Evolutionary conservation across 2,329 filamentous ascomycete species (phyloP).

Genomic region (Xylariomycetidae sp.): DNA sequence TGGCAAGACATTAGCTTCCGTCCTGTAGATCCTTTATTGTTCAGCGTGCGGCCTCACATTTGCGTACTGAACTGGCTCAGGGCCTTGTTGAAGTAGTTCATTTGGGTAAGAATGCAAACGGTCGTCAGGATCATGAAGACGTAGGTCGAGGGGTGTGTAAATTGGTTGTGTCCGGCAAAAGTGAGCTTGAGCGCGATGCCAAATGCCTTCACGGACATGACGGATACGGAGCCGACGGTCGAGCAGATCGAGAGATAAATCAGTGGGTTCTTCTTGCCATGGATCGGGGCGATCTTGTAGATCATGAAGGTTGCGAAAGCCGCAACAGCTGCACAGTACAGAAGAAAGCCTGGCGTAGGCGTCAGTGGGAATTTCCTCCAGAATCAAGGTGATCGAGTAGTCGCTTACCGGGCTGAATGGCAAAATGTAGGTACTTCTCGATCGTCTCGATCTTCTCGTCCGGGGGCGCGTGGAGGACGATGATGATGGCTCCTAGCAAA

Average conservation of each 20-base stretch:
- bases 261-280: constrained; percentile 93
- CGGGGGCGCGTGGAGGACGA: constrained; percentile 92
- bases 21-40: not conserved
- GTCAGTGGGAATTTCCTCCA: constrained; percentile 13
- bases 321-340: constrained; percentile 76
- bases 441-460: constrained; percentile 88
- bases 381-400: not conserved
- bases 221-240: constrained; percentile 90
- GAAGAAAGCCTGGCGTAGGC: constrained; percentile 64
- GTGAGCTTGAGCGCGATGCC: constrained; percentile 96
- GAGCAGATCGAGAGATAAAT: constrained; percentile 98
- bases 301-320: constrained; percentile 92
- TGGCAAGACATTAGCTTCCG: constrained; percentile 33
- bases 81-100: constrained; percentile 99
- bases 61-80: constrained; percentile 94
- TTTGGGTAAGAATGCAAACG: constrained; percentile 95
- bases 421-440: constrained; percentile 85
- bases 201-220: constrained; percentile 99
- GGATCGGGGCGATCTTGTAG: constrained; percentile 80
- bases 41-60: constrained; percentile 60
- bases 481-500: constrained; percentile 91
- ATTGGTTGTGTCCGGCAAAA: constrained; percentile 88
- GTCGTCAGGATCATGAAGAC: constrained; percentile 90
- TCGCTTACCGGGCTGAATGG: constrained; percentile 74
- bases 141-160: constrained; percentile 90